Conservation (phyloP, 23 red algal genomes). For the Gracilaria gracilis region DNA sequence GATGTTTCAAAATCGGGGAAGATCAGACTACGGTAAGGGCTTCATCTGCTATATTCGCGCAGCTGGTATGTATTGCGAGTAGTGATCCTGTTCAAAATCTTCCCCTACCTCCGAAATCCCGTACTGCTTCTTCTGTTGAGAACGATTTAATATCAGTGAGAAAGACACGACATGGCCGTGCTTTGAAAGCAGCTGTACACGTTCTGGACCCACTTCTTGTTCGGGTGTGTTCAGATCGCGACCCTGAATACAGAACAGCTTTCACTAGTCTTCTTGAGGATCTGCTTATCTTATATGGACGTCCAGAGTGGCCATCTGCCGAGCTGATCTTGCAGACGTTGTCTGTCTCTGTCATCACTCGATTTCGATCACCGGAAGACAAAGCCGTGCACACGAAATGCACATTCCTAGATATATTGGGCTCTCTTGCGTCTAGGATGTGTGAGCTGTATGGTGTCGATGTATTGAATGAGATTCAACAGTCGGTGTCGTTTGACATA, state of each 20-base stretch:
- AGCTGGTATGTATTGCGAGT: conserved; percentile 57
- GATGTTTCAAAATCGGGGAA: conserved; percentile 36
- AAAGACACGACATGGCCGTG: conserved; percentile 36
- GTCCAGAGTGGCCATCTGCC: conserved; percentile 60
- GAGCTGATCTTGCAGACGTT: conserved; percentile 69
- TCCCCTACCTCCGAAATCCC: neutral
- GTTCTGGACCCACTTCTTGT: conserved; percentile 39
- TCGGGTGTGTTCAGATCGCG: conserved; percentile 21
- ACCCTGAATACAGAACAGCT: conserved; percentile 35
- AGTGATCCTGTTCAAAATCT: conserved; percentile 6
- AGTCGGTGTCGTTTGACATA: conserved; percentile 16
- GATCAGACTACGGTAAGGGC: conserved; percentile 14
- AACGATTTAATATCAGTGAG: neutral
- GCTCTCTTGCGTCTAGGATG: conserved; percentile 55
- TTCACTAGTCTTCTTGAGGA: conserved; percentile 52
- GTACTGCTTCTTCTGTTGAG: neutral
- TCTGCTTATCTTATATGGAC: conserved; percentile 48
- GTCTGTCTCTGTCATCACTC: conserved; percentile 58
- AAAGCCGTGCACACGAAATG: conserved; percentile 35
- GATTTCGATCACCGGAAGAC: conserved; percentile 31
- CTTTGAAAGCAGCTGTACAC: conserved; percentile 41
- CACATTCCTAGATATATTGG: conserved; percentile 38
- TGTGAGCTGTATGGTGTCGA: conserved; percentile 51
- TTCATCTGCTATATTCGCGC: conserved; percentile 42
- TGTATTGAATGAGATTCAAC: conserved; percentile 18